Percentiles rank a stretch among this genome's conserved stretches.
These are phyloP conservation scores for Malassezia arunalokei DNA, from an alignment of 1,284 basidiomycete species.

Conservation along the genomic window DNA sequence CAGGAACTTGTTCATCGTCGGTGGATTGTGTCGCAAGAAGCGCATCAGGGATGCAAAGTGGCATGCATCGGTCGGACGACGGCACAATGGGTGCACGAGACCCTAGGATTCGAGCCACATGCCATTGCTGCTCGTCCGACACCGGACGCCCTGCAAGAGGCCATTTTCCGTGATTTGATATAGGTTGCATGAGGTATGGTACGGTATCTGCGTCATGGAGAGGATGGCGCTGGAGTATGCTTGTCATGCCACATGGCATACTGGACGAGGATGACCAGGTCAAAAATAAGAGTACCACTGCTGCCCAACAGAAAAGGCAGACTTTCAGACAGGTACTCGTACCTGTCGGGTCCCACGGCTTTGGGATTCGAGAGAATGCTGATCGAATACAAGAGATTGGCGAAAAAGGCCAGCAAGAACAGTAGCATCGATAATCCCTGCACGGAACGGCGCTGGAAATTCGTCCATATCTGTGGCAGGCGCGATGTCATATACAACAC, in stretches of 20 bases:
- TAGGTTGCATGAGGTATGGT: no score
- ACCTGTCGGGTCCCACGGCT: slow-evolving; percentile 15
- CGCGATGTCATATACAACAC: slow-evolving; percentile 44
- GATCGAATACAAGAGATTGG: slow-evolving; percentile 37
- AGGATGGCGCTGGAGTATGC: no score
- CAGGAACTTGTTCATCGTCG: slow-evolving; percentile 23
- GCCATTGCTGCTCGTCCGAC: slow-evolving; percentile 33
- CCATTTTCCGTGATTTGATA: no score
- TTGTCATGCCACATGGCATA: slow-evolving; percentile 27
- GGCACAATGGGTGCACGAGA: slow-evolving; percentile 25
- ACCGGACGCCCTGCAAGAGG: slow-evolving; percentile 27
- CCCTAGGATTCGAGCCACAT: slow-evolving; percentile 29
- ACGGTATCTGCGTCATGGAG: no score
- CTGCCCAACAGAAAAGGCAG: slow-evolving; percentile 40
- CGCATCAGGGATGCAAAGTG: slow-evolving; percentile 16
- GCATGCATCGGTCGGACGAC: slow-evolving; percentile 38
- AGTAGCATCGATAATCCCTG: slow-evolving; percentile 38
- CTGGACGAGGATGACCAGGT: slow-evolving; percentile 37
- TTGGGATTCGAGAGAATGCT: slow-evolving; percentile 30
- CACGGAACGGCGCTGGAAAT: slow-evolving; percentile 33
- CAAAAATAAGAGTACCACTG: slow-evolving; percentile 41
- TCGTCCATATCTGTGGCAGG: slow-evolving; percentile 45
- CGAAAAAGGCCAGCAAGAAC: slow-evolving; percentile 38
- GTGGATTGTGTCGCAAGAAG: slow-evolving; percentile 24
- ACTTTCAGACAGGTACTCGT: slow-evolving; percentile 29